Evolutionary conservation across 2,329 filamentous ascomycete species (phyloP).

Genomic region (Pseudogymnoascus sp.): DNA sequence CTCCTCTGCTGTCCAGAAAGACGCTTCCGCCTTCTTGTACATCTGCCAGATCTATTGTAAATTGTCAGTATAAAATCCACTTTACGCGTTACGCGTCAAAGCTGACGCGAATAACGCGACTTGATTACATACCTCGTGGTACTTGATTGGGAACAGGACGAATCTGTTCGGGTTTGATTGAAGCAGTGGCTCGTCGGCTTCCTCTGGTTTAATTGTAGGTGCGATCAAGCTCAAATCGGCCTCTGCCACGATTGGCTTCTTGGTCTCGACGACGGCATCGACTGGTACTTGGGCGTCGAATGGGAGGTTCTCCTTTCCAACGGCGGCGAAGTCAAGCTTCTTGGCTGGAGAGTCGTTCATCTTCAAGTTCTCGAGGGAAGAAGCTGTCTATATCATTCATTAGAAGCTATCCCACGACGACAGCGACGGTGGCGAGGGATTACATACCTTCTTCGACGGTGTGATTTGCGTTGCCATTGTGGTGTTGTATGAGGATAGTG

Average conservation of each 20-base stretch:
- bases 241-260: conserved; percentile 44
- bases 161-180: conserved; percentile 95
- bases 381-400: conserved; percentile 58
- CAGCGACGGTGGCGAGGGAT: conserved; percentile 28
- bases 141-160: conserved; percentile 97
- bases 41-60: conserved; percentile 88
- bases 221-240: conserved; percentile 31
- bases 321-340: conserved; percentile 71
- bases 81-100: conserved; percentile 57
- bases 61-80: conserved; percentile 39
- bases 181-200: conserved; percentile 81
- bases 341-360: conserved; percentile 83
- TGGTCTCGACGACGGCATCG: conserved; percentile 46
- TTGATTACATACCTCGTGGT: conserved; percentile 76
- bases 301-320: conserved; percentile 74
- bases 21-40: conserved; percentile 99
- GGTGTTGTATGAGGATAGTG: conserved; percentile 11
- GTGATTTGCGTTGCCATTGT: conserved; percentile 73
- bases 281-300: conserved; percentile 43
- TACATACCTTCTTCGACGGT: conserved; percentile 63
- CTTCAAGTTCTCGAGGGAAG: conserved; percentile 79
- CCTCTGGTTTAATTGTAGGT: conserved; percentile 54
- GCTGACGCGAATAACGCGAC: conserved; percentile 31
- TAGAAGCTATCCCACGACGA: conserved; percentile 19
- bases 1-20: conserved; percentile 99